Conservation (phyloP, 805 yeast species). For the Lipomyces sp. region DNA sequence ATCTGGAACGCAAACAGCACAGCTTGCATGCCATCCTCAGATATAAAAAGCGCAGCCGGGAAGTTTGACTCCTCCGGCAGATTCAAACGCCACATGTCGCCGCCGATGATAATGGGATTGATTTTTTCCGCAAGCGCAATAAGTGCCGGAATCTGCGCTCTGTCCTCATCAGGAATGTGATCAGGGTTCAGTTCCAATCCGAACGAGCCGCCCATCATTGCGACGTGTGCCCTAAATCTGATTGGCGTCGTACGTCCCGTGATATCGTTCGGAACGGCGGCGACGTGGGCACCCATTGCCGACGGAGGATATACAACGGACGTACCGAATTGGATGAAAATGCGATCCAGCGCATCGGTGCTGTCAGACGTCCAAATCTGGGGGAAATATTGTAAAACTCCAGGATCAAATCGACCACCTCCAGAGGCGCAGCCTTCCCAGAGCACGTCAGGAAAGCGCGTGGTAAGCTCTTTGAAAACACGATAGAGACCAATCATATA, state of each 20-base stretch:
- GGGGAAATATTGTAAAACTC: conserved; percentile 1
- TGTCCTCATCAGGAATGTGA: neutral
- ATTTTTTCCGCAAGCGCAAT: neutral
- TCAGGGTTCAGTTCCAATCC: conserved; percentile 1
- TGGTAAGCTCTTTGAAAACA: neutral
- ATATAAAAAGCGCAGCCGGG: neutral
- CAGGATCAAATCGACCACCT: conserved; percentile 6
- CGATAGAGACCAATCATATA: conserved; percentile 1
- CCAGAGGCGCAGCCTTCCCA: conserved; percentile 8
- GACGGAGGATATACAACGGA: conserved; percentile 1
- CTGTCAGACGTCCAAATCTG: conserved; percentile 4
- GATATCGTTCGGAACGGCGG: neutral
- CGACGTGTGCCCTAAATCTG: neutral
- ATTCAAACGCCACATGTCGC: neutral
- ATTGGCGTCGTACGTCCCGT: neutral
- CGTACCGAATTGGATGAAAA: conserved; percentile 2
- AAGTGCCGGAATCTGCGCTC: neutral
- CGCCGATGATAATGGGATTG: neutral
- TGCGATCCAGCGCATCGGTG: neutral
- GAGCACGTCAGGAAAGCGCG: conserved; percentile 1
- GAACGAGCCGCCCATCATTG: conserved; percentile 8
- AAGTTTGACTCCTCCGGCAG: conserved; percentile 3
- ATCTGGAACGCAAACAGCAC: conserved; percentile 2
- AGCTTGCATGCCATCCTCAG: neutral
- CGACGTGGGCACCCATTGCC: conserved; percentile 4